phyloP scores from a whole-genome alignment of 106 monocot species.

The Acorus calamus region DNA sequence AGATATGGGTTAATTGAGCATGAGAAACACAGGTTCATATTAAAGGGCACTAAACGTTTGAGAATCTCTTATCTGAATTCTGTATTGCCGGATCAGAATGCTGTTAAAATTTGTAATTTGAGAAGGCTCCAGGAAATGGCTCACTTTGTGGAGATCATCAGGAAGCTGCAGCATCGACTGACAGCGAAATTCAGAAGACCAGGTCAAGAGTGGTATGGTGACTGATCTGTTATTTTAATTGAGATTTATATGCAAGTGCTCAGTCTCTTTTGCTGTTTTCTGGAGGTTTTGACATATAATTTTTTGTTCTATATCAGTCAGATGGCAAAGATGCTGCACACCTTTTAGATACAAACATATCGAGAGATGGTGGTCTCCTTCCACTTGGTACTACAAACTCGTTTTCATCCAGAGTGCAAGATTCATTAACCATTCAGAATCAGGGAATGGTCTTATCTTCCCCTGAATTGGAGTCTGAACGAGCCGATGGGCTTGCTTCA shows the following conservation, averaged over 20 bases:
- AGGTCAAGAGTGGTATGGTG: conserved; percentile 36
- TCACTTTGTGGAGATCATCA: conserved; percentile 75
- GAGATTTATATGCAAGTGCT: background rate
- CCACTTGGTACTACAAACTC: conserved; percentile 19
- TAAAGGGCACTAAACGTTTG: conserved; percentile 2
- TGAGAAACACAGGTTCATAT: conserved; percentile 20
- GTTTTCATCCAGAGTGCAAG: conserved; percentile 4
- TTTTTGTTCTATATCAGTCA: conserved; percentile 21
- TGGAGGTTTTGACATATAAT: background rate
- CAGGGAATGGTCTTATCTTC: conserved; percentile 5
- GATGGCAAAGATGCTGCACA: conserved; percentile 36
- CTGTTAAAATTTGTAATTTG: conserved; percentile 20
- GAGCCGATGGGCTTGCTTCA: conserved; percentile 15
- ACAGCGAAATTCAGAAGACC: conserved; percentile 34
- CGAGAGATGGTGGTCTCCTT: conserved; percentile 26
- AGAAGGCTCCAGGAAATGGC: conserved; percentile 73
- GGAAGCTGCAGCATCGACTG: conserved; percentile 56
- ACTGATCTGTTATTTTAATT: background rate
- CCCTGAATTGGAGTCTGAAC: conserved; percentile 10
- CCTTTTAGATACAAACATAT: conserved; percentile 20
- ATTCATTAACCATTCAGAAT: conserved; percentile 14
- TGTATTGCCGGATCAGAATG: conserved; percentile 2
- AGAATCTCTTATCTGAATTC: conserved; percentile 4
- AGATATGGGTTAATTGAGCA: conserved; percentile 57
- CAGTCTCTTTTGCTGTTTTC: background rate